phyloP scores from a whole-genome alignment of 2,329 filamentous ascomycete genomes.

The Pseudogymnoascus verrucosus region DNA sequence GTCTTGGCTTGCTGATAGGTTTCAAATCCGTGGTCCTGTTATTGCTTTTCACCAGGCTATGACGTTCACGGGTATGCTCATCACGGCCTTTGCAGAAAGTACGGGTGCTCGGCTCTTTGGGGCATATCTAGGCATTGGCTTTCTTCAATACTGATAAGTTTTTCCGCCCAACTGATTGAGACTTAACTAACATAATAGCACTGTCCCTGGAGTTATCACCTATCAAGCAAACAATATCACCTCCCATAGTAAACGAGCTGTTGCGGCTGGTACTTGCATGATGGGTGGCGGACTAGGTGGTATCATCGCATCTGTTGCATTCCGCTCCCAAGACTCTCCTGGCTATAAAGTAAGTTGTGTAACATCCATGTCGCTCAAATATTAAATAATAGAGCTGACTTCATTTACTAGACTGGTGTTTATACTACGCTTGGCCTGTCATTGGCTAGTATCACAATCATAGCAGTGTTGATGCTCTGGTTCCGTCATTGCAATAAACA shows the following conservation, averaged over 20 bases:
- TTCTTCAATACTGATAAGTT: background rate
- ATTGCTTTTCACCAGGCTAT: slow-evolving; percentile 15
- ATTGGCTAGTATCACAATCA: background rate
- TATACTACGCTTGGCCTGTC: background rate
- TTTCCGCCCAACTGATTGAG: background rate
- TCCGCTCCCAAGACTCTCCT: slow-evolving; percentile 2
- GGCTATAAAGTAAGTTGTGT: background rate
- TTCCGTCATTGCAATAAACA: background rate
- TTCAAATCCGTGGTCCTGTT: background rate
- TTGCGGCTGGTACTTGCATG: background rate
- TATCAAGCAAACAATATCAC: slow-evolving; percentile 36
- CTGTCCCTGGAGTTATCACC: background rate
- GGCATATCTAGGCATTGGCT: background rate
- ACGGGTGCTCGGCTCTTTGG: background rate
- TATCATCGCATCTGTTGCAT: slow-evolving; percentile 2
- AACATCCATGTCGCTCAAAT: background rate
- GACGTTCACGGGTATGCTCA: background rate
- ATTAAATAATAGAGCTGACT: background rate
- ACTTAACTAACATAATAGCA: background rate
- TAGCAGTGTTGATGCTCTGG: background rate
- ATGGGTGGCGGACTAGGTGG: slow-evolving; percentile 8
- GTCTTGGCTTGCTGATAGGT: background rate
- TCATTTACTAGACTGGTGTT: background rate
- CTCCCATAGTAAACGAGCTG: slow-evolving; percentile 1
- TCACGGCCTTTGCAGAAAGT: background rate